Evolutionary conservation across 768 basidiomycete genomes (phyloP), one percentile per base, ranked within the genome.

Genomic region (Boletales sp.): DNA sequence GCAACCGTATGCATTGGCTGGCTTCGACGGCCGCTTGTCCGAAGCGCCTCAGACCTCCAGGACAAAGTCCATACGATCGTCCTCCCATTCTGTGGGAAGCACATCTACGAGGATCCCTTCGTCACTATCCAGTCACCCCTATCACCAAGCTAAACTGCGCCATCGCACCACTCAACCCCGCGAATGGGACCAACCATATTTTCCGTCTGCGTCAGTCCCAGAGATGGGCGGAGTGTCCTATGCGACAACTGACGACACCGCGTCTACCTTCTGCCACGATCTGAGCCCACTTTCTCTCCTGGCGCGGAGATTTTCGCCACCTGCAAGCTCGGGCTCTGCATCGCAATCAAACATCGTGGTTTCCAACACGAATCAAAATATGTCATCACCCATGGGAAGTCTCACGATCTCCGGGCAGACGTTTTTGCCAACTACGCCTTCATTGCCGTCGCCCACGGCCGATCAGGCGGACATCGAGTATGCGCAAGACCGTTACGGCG

Each of bases 391-490:
- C 13, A 41, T 40, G 15, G n/a, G 12, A 12, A 15, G n/a, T 43
- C 21, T 41, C 28, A 12, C 37, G 15, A 19, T 34, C 18, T 33
- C 57, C 14, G 37, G 17, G 5, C 48, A 46, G n/a, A 30, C 42
- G 8, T 34, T 32, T 15, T 14, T 25, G 14, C 21, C 49, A 13
- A 5, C 36, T 3, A 31, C 11, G 9, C 46, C 49, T 13, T 19
- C 52, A 30, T n/a, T 38, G 3, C 25, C 40, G 13, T 39, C 45
- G 7, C 30, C 39, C 14, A 41, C 21, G 21, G 48, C 40, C 10
- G 63, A 63, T 25, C 49, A 53, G 45, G 48, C 48, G 19, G 62
- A 65, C 30, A 39, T 65, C n/a, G 61, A 65, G 41, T 61, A 44
- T 19, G 61, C 58, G 12, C 52, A 49, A 28, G 38, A 38, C 32